phyloP scores from a whole-genome alignment of 2,329 filamentous ascomycete species.

The Pyricularia pennisetigena region DNA sequence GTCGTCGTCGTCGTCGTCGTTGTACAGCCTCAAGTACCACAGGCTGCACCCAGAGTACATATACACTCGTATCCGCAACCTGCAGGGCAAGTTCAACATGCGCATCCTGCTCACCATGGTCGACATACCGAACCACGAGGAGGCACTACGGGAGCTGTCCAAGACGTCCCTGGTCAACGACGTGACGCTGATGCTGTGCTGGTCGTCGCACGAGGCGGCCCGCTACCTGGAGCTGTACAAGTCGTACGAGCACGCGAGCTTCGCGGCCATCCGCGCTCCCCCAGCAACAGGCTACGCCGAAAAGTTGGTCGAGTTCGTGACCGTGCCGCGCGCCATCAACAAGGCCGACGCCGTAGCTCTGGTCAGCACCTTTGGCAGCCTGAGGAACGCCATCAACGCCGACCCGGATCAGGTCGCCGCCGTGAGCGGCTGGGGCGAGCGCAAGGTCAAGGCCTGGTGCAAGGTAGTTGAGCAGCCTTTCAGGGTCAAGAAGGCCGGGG shows the following conservation, averaged over 20 bases:
- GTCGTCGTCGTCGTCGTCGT: neutral
- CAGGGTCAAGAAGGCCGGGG: conserved; percentile 57
- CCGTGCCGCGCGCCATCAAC: conserved; percentile 80
- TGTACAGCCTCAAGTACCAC: conserved; percentile 78
- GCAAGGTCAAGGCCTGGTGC: conserved; percentile 85
- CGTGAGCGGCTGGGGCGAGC: conserved; percentile 90
- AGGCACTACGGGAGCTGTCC: conserved; percentile 76
- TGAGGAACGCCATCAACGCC: conserved; percentile 80
- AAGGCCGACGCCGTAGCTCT: conserved; percentile 88
- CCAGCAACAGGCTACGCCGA: conserved; percentile 79
- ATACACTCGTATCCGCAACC: conserved; percentile 77
- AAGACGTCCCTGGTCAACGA: conserved; percentile 92
- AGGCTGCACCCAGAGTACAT: conserved; percentile 96
- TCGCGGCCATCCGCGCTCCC: conserved; percentile 74
- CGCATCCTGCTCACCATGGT: conserved; percentile 85
- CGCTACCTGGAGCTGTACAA: conserved; percentile 95
- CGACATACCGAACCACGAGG: conserved; percentile 91
- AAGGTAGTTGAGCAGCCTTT: conserved; percentile 79
- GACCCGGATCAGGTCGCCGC: conserved; percentile 73
- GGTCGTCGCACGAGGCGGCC: conserved; percentile 87
- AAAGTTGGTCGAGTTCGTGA: conserved; percentile 85
- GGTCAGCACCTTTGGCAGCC: conserved; percentile 83
- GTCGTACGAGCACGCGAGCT: conserved; percentile 75
- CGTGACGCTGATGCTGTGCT: conserved; percentile 83
- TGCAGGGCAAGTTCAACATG: conserved; percentile 79